Conservation (phyloP, 352 stramenopile genomes). For the Phytopythium delawarense region DNA sequence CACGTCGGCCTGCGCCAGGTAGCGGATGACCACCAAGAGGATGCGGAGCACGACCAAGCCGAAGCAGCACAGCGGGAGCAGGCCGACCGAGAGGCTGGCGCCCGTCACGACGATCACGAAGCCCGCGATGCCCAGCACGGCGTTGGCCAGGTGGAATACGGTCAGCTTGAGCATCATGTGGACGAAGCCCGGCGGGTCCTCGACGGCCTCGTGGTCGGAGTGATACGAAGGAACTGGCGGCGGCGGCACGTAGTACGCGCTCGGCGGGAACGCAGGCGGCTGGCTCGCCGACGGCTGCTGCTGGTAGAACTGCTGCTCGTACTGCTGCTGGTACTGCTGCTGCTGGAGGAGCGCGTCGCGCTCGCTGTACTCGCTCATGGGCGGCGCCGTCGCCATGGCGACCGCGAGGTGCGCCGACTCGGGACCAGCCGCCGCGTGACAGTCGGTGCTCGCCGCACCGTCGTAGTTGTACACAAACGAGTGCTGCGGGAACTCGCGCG, state of each 20-base stretch:
- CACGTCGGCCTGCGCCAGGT: slow-evolving; percentile 52
- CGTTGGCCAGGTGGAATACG: slow-evolving; percentile 60
- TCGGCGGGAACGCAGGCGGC: slow-evolving; percentile 5
- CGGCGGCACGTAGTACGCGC: slow-evolving; percentile 28
- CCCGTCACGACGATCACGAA: slow-evolving; percentile 47
- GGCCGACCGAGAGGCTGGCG: slow-evolving; percentile 25
- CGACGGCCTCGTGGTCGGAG: slow-evolving; percentile 14
- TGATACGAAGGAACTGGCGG: slow-evolving; percentile 19
- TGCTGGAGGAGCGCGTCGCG: slow-evolving; percentile 2
- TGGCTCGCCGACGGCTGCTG: not conserved
- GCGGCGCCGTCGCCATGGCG: not conserved
- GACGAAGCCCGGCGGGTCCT: slow-evolving; percentile 22
- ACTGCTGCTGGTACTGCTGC: slow-evolving; percentile 5
- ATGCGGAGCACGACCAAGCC: slow-evolving; percentile 56
- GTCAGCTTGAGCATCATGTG: slow-evolving; percentile 43
- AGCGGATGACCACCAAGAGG: slow-evolving; percentile 38
- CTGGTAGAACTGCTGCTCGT: slow-evolving; percentile 10
- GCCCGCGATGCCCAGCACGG: slow-evolving; percentile 40
- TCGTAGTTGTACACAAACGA: slow-evolving; percentile 10
- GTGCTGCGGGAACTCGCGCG: slow-evolving; percentile 6
- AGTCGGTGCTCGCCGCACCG: not conserved
- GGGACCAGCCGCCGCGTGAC: not conserved
- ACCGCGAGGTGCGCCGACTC: not conserved
- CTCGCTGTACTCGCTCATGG: not conserved
- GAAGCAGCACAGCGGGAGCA: slow-evolving; percentile 63